Base-by-base conservation (phyloP, 202 grass and related monocot genomes). In the Musa balbisiana region DNA sequence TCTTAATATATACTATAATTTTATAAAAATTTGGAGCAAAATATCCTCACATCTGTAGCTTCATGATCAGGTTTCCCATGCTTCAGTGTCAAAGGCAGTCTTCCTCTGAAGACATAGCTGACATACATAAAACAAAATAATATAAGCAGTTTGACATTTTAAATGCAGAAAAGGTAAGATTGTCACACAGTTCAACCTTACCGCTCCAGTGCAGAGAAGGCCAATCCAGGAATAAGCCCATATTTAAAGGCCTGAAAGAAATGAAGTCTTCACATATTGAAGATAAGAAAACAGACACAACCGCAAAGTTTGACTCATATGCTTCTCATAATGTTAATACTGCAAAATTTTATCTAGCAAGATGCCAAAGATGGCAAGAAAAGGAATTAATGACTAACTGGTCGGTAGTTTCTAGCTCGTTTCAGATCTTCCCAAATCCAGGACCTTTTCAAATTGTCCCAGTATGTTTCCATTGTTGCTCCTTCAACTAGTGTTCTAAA, bases 391-490 rank as follows among this genome's bases (percentile, higher is more conserved):
- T 22, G 21, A 91, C 82, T 86, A 71, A 97, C 93, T 15, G 90
- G 90, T 81, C 93, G 86, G 80, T 93, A 97, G 53, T 97, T 97
- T 75, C 93, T 83, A 82, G 89, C 87, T 86, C 53, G 88, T 59
- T 91, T 87, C 29, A 97, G 90, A 81, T 97, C 93, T 74, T 97
- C 90, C 90, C 88, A 97, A 82, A 97, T 89, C 93, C 93, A 93
- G 51, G 93, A 97, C 70, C 83, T 93, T 76, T 89, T 93, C 80
- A 97, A 68, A 86, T 87, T 89, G 66, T 97, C 84, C 84, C 84
- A 89, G 64, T 97, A 97, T 55, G 84, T 33, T 81, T 97, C 90
- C 90, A 97, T 93, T 10, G 86, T 80, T 82, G 82, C 80, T 85
- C 93, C 93, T 83, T 91, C 88, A 84, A 79, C 56, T 26, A 97